Conservation (phyloP, 2,329 filamentous ascomycete genomes). For the Penicillium sp. region DNA sequence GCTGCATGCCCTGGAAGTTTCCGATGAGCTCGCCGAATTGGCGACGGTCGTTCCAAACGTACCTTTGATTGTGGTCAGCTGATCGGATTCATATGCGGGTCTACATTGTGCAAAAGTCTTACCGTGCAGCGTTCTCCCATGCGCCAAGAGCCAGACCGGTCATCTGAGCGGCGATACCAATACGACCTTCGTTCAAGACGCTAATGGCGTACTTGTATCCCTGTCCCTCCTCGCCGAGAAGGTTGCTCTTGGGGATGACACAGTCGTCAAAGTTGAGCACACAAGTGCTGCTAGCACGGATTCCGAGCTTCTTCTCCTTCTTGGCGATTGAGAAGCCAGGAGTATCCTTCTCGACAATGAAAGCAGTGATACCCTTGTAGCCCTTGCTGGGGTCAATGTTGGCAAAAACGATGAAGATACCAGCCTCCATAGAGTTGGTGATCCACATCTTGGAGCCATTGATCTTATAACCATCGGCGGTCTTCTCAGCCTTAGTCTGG, state of each 20-base stretch:
- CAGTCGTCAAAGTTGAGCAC: slow-evolving; percentile 98
- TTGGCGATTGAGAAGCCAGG: slow-evolving; percentile 93
- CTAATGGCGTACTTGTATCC: slow-evolving; percentile 98
- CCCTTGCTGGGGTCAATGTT: slow-evolving; percentile 90
- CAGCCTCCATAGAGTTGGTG: slow-evolving; percentile 91
- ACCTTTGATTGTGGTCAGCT: slow-evolving; percentile 49
- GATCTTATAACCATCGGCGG: slow-evolving; percentile 78
- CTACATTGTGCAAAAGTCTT: slow-evolving; percentile 32
- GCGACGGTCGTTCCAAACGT: slow-evolving; percentile 97
- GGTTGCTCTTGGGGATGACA: slow-evolving; percentile 79
- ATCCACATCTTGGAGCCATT: slow-evolving; percentile 99
- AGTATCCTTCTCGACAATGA: slow-evolving; percentile 86
- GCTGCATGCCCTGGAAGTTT: slow-evolving; percentile 99
- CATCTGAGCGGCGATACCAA: slow-evolving; percentile 98
- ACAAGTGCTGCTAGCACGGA: slow-evolving; percentile 92
- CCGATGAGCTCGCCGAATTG: slow-evolving; percentile 93
- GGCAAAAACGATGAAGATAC: slow-evolving; percentile 96
- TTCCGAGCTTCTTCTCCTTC: slow-evolving; percentile 99
- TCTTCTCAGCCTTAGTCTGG: slow-evolving; percentile 84
- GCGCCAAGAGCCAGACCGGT: slow-evolving; percentile 91
- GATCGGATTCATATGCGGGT: background rate
- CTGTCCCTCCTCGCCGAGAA: slow-evolving; percentile 83
- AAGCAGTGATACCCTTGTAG: slow-evolving; percentile 96
- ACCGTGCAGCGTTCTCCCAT: slow-evolving; percentile 88
- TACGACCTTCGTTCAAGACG: slow-evolving; percentile 91